Base-by-base conservation (phyloP, 2,329 filamentous ascomycete species). In the Drechslerella coelobrocha region DNA sequence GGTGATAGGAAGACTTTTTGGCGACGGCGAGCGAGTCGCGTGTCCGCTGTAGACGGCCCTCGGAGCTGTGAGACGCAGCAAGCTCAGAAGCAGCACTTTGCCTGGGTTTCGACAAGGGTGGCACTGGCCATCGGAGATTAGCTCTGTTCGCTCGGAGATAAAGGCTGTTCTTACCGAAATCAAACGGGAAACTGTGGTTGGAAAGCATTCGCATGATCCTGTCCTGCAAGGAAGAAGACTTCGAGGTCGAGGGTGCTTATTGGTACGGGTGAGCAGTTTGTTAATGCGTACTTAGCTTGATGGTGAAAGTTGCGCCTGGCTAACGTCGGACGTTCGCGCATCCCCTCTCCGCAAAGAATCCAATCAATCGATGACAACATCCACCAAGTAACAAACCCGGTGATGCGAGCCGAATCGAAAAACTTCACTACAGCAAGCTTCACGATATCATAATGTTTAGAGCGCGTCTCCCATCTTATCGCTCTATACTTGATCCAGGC, bases 31-130 rank as follows among this genome's bases (percentile, higher is more conserved):
- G 9, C 24, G 43, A 21, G 27, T 53, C 61, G 53, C 53, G 61
- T 65, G 61, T 51, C 41, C 29, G 27, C 51, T 29, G 52, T 52
- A 50, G 50, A 55, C 31, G 61, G 29, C 17, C 34, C 34, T 39
- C 34, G 23, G 43, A 66, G 61, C 61, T 66, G 23, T 34, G 53
- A 19, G 23, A 14, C 6, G 6, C 19, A 21, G 43, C 23, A 21
- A n/a, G 60, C 60, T 63, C 54, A 27, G 26, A 2, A 34, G 24
- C 24, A 26, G 47, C 6, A 52, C 26, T 27, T 29, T 19, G 10
- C 14, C 14, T 5, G 7, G 6, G 17, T 14, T 9, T 53, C 26
- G 48, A 61, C 57, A 45, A 47, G 57, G 57, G 48, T 61, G 41
- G 55, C 19, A 31, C 26, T 50, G 12, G 14, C 19, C 31, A 5